Percentiles rank a stretch among this genome's conserved stretches.
Evolutionary conservation across 805 yeast genomes (phyloP).

Genomic region (Candida glaebosa): DNA sequence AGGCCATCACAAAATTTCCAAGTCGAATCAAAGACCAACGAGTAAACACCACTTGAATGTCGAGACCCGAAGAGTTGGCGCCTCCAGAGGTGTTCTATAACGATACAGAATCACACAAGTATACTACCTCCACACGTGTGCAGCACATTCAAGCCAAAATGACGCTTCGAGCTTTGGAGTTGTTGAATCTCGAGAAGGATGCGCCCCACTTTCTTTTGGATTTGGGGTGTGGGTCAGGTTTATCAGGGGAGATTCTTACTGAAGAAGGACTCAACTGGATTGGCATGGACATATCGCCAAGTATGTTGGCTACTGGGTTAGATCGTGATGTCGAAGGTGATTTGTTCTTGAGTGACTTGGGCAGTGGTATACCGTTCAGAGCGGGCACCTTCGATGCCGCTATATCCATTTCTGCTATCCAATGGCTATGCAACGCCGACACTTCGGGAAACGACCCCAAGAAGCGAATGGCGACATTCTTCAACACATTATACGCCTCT

Average conservation of each 20-base stretch:
- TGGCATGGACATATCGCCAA: conserved; percentile 94
- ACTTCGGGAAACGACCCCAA: conserved; percentile 78
- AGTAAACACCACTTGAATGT: conserved; percentile 45
- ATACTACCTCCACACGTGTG: conserved; percentile 91
- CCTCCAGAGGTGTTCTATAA: conserved; percentile 96
- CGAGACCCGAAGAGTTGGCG: conserved; percentile 94
- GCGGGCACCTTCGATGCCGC: conserved; percentile 98
- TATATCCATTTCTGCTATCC: conserved; percentile 89
- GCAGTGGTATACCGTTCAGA: conserved; percentile 89
- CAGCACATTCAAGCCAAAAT: conserved; percentile 98
- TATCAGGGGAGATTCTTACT: conserved; percentile 88
- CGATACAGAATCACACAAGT: conserved; percentile 84
- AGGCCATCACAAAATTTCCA: neutral
- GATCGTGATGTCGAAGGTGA: conserved; percentile 95
- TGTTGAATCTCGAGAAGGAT: conserved; percentile 65
- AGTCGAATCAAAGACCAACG: neutral
- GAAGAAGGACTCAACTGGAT: conserved; percentile 95
- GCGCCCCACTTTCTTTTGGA: conserved; percentile 72
- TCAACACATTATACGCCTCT: conserved; percentile 82
- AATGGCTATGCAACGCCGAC: conserved; percentile 98
- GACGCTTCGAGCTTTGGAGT: conserved; percentile 91
- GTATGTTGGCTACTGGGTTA: conserved; percentile 92
- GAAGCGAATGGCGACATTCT: conserved; percentile 73
- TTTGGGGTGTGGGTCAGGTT: conserved; percentile 96
- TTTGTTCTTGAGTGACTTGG: conserved; percentile 86